Evolutionary conservation across 495 filamentous ascomycete genomes (phyloP).

Genomic region (Hypoxylon perforatum): DNA sequence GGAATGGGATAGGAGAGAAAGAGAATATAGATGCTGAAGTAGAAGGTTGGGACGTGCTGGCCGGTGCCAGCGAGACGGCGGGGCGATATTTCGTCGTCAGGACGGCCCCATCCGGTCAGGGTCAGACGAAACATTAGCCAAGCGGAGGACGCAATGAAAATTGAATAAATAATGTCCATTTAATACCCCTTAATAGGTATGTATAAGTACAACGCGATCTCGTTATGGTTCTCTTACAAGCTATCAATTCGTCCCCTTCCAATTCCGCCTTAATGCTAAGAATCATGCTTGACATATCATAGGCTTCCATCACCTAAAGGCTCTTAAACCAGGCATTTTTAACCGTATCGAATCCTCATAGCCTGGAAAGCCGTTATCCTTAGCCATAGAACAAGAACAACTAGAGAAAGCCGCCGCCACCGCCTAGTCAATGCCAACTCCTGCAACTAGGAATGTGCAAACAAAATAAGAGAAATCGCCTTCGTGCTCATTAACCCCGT

Average conservation of each 20-base stretch:
- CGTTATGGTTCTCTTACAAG: too few relatives aligned
- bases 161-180: slow-evolving; percentile 2
- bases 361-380: neutral
- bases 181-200: neutral
- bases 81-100: slow-evolving; percentile 86
- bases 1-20: slow-evolving; percentile 26
- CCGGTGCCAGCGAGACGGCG: slow-evolving; percentile 70
- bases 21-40: slow-evolving; percentile 39
- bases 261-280: neutral
- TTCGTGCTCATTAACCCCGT: neutral
- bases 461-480: neutral
- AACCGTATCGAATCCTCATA: neutral
- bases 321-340: too few relatives aligned
- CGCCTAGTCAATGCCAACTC: slow-evolving; percentile 1
- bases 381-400: neutral
- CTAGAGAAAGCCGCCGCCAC: neutral
- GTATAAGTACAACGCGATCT: slow-evolving; percentile 21
- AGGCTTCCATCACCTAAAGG: neutral
- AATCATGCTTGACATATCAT: slow-evolving; percentile 25
- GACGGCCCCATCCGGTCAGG: slow-evolving; percentile 52
- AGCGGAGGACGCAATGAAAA: slow-evolving; percentile 4
- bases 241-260: neutral
- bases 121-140: slow-evolving; percentile 5
- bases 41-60: slow-evolving; percentile 77
- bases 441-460: slow-evolving; percentile 1